Evolutionary conservation across 176 grass and related monocot genomes (phyloP).

Genomic region (Cenchrus fungigraminus): DNA sequence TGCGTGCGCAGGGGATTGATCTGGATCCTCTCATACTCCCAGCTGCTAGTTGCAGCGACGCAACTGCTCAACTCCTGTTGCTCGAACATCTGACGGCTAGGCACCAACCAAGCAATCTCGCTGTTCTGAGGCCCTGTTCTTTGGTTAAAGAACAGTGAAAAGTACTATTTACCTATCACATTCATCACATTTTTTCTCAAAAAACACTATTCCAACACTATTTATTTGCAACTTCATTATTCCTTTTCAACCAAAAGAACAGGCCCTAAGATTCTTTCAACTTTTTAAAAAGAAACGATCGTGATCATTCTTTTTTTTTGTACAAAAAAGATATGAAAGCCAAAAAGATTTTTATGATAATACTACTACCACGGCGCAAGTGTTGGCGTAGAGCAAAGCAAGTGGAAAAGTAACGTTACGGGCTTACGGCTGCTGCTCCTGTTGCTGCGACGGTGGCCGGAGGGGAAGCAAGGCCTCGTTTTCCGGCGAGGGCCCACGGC

Average conservation of each 20-base stretch:
- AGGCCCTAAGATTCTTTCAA: background rate
- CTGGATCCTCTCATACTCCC: background rate
- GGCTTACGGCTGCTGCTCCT: background rate
- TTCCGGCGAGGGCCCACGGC: background rate
- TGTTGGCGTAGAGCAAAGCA: background rate
- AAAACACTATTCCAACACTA: no score
- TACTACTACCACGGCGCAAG: background rate
- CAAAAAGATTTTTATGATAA: no score
- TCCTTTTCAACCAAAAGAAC: no score
- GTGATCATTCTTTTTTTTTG: background rate
- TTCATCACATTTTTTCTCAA: no score
- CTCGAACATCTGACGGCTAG: background rate
- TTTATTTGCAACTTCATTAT: no score
- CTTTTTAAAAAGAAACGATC: background rate
- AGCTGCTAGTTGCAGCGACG: background rate
- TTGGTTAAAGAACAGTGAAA: no score
- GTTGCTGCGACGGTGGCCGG: background rate
- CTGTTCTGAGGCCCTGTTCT: no score
- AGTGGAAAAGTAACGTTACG: background rate
- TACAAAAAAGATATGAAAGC: background rate
- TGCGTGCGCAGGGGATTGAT: background rate
- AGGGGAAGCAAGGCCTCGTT: background rate
- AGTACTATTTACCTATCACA: no score
- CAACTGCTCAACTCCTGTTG: constrained; percentile 16
- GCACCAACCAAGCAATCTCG: no score